Evolutionary conservation across 164 flowering plant species (phyloP).

Genomic region (Vitis cinerea): DNA sequence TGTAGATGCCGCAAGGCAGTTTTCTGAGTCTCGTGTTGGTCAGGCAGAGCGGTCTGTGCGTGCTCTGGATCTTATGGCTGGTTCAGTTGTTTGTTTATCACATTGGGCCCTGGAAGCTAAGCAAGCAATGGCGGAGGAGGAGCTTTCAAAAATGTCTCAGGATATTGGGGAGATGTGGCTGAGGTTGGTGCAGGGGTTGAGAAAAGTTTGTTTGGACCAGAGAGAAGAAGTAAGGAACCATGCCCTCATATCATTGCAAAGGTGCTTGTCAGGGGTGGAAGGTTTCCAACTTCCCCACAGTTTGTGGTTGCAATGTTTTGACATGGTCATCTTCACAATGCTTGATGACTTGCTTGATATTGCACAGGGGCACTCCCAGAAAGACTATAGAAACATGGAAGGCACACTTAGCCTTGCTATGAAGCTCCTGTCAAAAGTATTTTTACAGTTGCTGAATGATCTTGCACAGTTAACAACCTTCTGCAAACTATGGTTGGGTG

Average conservation of each 20-base stretch:
- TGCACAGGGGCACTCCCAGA: constrained; percentile 39
- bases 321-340: constrained; percentile 54
- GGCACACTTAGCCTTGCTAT: constrained; percentile 43
- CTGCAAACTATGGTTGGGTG: constrained; percentile 54
- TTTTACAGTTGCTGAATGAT: constrained; percentile 40
- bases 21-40: constrained; percentile 67
- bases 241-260: constrained; percentile 45
- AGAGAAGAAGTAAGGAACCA: constrained; percentile 64
- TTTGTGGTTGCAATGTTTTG: constrained; percentile 59
- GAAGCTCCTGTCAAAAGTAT: constrained; percentile 50
- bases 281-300: constrained; percentile 34
- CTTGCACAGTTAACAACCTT: constrained; percentile 36
- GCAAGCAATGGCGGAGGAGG: constrained; percentile 45
- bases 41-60: constrained; percentile 47
- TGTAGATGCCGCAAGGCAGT: constrained; percentile 59
- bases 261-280: constrained; percentile 47
- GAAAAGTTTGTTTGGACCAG: constrained; percentile 54
- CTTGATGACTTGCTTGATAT: constrained; percentile 54
- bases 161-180: constrained; percentile 72
- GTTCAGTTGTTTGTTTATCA: constrained; percentile 43
- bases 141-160: constrained; percentile 35
- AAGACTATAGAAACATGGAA: constrained; percentile 56
- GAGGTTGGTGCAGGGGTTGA: constrained; percentile 49
- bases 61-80: constrained; percentile 60
- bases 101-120: constrained; percentile 46